Evolutionary conservation across 192 early-diverging fungal genomes (phyloP), one percentile per base, ranked within the genome.

Genomic region (Helicostylum pulchrum): DNA sequence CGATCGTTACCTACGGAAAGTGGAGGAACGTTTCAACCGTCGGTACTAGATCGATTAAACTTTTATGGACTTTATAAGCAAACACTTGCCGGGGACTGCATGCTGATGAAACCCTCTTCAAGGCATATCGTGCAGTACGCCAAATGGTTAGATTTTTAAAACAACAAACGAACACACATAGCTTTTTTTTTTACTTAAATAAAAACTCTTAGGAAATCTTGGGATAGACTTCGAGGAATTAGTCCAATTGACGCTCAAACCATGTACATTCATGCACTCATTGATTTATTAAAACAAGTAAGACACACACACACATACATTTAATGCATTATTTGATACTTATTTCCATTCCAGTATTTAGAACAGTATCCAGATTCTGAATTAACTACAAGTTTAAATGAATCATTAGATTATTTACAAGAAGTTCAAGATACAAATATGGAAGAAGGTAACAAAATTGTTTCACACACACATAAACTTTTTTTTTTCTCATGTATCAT

Each of bases 51-150:
- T 36, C 62, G 54, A 62, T 54, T 72, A 30, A 72, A 72, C 4
- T 49, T 72, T 10, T 72, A 72, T 23, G 65, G 71, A 21, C 60
- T 72, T 49, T 72, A 72, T 45, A 72, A 67, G 47, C 71, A 72
- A 47, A 60, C 65, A 7, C 52, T 65, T 4, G 43, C 39, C 3
- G 71, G 71, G 0, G 65, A 67, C 17, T 64, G 61, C 42, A 45
- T 47, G 44, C n/a, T 44, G 12, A 42, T 61, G 39, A 46, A 50
- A 32, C 71, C 71, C 8, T 59, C 66, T 34, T 57, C 66, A 15
- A 50, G 50, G 19, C 32, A 59, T 17, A 11, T 52, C 0, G 48
- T 67, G 1, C 48, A 67, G 43, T 68, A 58, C 46, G 66, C 66
- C 10, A 73, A 73, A 54, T 73, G 71, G 71, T 71, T 65, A 60